A percentile compares a stretch with the other conserved stretches of the same genome.
These are phyloP conservation scores for Colletotrichum chlorophyti DNA, from an alignment of 2,329 filamentous ascomycete species.

Conservation along the genomic window DNA sequence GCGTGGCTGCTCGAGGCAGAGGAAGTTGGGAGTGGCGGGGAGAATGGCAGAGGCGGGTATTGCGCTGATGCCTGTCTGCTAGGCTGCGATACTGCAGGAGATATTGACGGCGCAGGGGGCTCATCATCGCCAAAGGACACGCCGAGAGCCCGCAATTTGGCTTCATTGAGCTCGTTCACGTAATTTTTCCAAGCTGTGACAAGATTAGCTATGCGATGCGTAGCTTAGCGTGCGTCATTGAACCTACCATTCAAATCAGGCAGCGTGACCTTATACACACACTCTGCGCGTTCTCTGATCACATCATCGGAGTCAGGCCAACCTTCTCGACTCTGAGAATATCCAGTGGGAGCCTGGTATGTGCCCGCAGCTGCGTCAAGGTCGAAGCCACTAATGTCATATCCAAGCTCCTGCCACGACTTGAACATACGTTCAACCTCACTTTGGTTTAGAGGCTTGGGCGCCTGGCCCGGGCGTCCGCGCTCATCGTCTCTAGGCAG, in stretches of 20 bases:
- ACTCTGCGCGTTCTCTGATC: slow-evolving; percentile 57
- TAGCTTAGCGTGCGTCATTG: neutral
- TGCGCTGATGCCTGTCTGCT: slow-evolving; percentile 76
- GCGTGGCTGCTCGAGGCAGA: slow-evolving; percentile 77
- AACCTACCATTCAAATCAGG: slow-evolving; percentile 70
- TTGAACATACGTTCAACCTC: slow-evolving; percentile 68
- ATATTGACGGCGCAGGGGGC: slow-evolving; percentile 67
- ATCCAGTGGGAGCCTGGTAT: slow-evolving; percentile 42
- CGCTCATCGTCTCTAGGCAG: slow-evolving; percentile 73
- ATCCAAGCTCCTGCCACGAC: slow-evolving; percentile 74
- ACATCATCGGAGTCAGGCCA: slow-evolving; percentile 72
- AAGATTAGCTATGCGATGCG: slow-evolving; percentile 29
- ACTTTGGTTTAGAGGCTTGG: slow-evolving; percentile 59
- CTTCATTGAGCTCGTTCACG: slow-evolving; percentile 82
- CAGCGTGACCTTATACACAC: slow-evolving; percentile 67
- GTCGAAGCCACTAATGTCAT: slow-evolving; percentile 73
- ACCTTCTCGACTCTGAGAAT: slow-evolving; percentile 69
- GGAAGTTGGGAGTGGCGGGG: slow-evolving; percentile 80
- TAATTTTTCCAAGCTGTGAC: slow-evolving; percentile 73
- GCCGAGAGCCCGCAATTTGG: slow-evolving; percentile 89
- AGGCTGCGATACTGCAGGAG: slow-evolving; percentile 67
- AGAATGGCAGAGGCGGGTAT: slow-evolving; percentile 80
- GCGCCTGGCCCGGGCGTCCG: slow-evolving; percentile 61
- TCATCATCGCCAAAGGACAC: slow-evolving; percentile 83
- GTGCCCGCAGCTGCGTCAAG: slow-evolving; percentile 45